Evolutionary conservation across 306 rosid species (phyloP).

Genomic region (Begonia peltatifolia): DNA sequence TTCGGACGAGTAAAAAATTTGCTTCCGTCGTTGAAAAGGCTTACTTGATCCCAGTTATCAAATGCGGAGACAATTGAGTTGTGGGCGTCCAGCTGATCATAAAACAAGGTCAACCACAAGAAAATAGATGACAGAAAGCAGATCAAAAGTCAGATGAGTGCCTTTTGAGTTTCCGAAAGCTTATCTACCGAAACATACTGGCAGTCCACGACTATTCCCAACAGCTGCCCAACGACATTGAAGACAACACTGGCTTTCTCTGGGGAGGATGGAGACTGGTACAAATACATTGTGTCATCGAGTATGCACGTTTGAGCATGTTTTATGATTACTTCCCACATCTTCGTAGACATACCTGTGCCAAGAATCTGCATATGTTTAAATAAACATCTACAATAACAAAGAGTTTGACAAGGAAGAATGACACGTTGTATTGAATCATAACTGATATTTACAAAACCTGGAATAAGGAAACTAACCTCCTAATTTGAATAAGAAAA

Average conservation of each 20-base stretch:
- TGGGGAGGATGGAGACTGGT: not conserved
- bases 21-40: no score
- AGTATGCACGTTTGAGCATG: constrained; percentile 80
- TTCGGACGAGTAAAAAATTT: no score
- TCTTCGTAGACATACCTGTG: constrained; percentile 94
- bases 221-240: constrained; percentile 71
- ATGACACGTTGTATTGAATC: no score
- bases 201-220: constrained; percentile 53
- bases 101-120: constrained; percentile 8
- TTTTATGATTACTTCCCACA: constrained; percentile 90
- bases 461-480: no score
- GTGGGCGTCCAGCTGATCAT: constrained; percentile 56
- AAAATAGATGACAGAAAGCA: constrained; percentile 2
- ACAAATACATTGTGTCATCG: constrained; percentile 30
- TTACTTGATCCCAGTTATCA: constrained; percentile 34
- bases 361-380: constrained; percentile 62
- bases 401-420: not conserved
- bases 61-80: constrained; percentile 46
- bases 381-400: not conserved
- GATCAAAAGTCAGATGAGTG: constrained; percentile 18
- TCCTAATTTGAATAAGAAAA: no score
- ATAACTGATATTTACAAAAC: not conserved
- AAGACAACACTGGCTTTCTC: constrained; percentile 41
- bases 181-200: constrained; percentile 47
- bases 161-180: constrained; percentile 81